Evolutionary conservation across 257 asterid genomes (phyloP), one percentile per base, ranked within the genome.

Genomic region (Orobanche coerulescens): DNA sequence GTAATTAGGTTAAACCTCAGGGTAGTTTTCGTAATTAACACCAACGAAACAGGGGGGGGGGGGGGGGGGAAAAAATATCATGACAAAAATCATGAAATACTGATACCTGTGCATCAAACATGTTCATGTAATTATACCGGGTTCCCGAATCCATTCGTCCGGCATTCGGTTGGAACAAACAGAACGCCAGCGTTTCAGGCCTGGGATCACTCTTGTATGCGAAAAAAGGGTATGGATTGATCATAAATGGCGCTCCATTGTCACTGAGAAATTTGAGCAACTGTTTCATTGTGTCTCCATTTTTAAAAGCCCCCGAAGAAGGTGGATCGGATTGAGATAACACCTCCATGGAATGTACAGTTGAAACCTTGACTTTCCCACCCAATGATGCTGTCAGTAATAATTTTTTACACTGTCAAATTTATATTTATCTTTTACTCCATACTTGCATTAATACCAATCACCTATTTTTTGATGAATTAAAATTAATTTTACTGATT

Each of bases 51-150:
- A 30, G 2, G 7, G 7, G 6, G 9, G 11, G n/a, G 7, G 7
- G 6, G 0, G 7, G 2, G 7, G 7, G 6, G 9, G 11, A 36
- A 36, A 36, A 40, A 57, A 33, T 8, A 34, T 57, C n/a, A 33
- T 2, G 11, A 57, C 16, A 4, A 0, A 5, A 47, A 26, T 25
- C 18, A 15, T 6, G 23, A 52, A 63, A 22, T 36, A 40, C 23
- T n/a, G n/a, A n/a, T 61, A 91, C 98, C 97, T 92, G 98, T 9
- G 98, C 96, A 71, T 92, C 98, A 65, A 90, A 92, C 98, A 92
- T 92, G 94, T 92, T 92, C 97, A 82, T 84, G 78, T 92, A 92
- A 73, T 84, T 88, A 58, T 84, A 88, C 62, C 95, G 87, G 4
- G 71, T 72, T 47, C 81, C 78, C 0, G 95, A 37, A 72, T 92